A percentile compares a stretch with the other conserved stretches of the same genome.
Evolutionary conservation across 2,329 filamentous ascomycete genomes (phyloP).

Genomic region (Emmonsia crescens): DNA sequence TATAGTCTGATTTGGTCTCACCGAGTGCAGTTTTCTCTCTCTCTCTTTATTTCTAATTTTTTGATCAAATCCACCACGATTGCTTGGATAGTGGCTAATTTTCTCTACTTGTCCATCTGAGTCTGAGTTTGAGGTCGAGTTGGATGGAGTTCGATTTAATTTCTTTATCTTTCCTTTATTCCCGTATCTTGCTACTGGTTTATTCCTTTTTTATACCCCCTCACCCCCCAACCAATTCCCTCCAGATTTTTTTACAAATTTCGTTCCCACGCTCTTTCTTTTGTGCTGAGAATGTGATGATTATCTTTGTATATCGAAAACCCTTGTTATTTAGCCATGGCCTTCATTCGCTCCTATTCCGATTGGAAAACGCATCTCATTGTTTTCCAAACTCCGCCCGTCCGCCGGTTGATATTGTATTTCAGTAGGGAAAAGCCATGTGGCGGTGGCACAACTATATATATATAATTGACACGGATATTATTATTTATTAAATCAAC

Average conservation of each 20-base stretch:
- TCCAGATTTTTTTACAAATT: not conserved
- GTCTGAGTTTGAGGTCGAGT: not conserved
- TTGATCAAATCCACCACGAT: not conserved
- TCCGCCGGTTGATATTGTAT: not conserved
- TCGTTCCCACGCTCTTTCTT: not conserved
- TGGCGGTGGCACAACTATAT: not conserved
- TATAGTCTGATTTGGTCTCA: not conserved
- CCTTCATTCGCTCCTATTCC: not conserved
- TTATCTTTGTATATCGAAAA: not conserved
- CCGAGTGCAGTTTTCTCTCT: not conserved
- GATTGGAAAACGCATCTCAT: not conserved
- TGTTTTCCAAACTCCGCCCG: not conserved
- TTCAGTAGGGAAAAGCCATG: not conserved
- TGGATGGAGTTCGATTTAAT: not conserved
- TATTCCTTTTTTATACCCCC: not conserved
- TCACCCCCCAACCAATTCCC: not conserved
- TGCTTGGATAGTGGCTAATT: not conserved
- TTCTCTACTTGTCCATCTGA: not conserved
- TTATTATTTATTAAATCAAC: no score
- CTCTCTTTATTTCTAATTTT: not conserved
- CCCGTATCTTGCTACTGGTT: not conserved
- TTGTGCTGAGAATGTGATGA: not conserved
- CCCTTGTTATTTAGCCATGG: not conserved
- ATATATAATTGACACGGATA: no score
- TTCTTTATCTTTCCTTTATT: not conserved